These are phyloP conservation scores for Epichloe aotearoae DNA, from an alignment of 2,329 filamentous ascomycete species.

Conservation along the genomic window DNA sequence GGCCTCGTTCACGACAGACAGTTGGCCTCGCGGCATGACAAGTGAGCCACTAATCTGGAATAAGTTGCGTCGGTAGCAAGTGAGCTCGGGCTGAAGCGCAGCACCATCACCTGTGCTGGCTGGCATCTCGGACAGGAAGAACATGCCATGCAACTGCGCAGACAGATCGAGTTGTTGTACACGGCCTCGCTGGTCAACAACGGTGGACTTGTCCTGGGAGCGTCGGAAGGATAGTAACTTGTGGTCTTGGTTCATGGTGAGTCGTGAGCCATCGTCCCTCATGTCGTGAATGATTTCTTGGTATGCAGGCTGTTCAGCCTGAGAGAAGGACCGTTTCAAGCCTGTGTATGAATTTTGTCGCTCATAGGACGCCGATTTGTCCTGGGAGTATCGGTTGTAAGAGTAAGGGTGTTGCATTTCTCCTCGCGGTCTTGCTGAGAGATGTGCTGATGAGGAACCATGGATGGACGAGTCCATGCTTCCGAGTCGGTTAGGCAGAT, in stretches of 20 bases:
- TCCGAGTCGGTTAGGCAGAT: constrained; percentile 37
- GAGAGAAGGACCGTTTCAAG: constrained; percentile 45
- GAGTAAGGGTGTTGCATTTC: constrained; percentile 38
- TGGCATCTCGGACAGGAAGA: constrained; percentile 72
- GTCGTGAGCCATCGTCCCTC: constrained; percentile 43
- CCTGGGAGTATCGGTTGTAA: constrained; percentile 41
- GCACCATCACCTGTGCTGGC: constrained; percentile 45
- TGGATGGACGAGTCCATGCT: constrained; percentile 37
- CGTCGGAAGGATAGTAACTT: constrained; percentile 46
- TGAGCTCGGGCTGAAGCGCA: constrained; percentile 64
- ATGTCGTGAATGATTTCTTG: constrained; percentile 49
- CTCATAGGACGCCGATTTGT: constrained; percentile 41
- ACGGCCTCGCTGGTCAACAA: constrained; percentile 45
- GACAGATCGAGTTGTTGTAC: constrained; percentile 49
- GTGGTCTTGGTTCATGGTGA: constrained; percentile 46
- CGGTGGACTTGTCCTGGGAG: constrained; percentile 44
- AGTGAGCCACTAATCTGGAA: constrained; percentile 92
- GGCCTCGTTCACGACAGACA: constrained; percentile 71
- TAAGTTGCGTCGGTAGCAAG: constrained; percentile 88
- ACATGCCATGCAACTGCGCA: constrained; percentile 78
- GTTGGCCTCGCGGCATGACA: constrained; percentile 62
- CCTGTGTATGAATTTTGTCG: constrained; percentile 38
- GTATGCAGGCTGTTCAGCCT: constrained; percentile 41
- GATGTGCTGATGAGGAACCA: constrained; percentile 25
- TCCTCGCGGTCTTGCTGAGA: constrained; percentile 34